A percentile compares a stretch with the other conserved stretches of the same genome.
Evolutionary conservation across 768 basidiomycete species (phyloP).

Genomic region (Chlorophyllum brunneum): DNA sequence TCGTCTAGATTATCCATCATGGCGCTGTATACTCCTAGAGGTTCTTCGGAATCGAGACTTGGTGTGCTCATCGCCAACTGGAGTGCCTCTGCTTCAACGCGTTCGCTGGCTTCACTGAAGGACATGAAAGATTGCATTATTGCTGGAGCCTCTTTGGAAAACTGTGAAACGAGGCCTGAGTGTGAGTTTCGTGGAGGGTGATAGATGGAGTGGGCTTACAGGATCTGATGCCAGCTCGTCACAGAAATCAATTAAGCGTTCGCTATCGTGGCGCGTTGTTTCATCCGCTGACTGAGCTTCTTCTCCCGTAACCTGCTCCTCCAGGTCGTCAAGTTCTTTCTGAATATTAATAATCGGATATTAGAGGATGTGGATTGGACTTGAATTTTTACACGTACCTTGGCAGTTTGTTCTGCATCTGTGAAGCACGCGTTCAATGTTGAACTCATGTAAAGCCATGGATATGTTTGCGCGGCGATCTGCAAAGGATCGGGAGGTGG

Average conservation of each 20-base stretch:
- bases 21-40: slow-evolving; percentile 36
- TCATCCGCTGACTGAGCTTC: slow-evolving; percentile 41
- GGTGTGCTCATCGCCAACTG: slow-evolving; percentile 31
- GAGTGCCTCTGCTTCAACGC: slow-evolving; percentile 39
- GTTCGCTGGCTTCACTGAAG: slow-evolving; percentile 41
- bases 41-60: slow-evolving; percentile 33
- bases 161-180: slow-evolving; percentile 21
- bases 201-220: slow-evolving; percentile 23
- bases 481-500: slow-evolving; percentile 38
- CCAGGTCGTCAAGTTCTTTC: slow-evolving; percentile 33
- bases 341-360: slow-evolving; percentile 15
- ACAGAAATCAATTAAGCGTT: slow-evolving; percentile 39
- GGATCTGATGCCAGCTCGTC: slow-evolving; percentile 37
- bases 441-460: slow-evolving; percentile 60
- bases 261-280: slow-evolving; percentile 38
- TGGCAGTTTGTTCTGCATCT: slow-evolving; percentile 32
- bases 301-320: slow-evolving; percentile 30
- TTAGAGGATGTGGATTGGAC: neutral
- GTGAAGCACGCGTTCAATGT: slow-evolving; percentile 50
- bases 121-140: slow-evolving; percentile 46
- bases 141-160: slow-evolving; percentile 39
- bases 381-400: slow-evolving; percentile 20
- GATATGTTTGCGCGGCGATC: slow-evolving; percentile 48
- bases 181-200: slow-evolving; percentile 1
- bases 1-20: slow-evolving; percentile 38